Conservation (phyloP, 1,284 basidiomycete species). For the Lentinula novae-zelandiae region DNA sequence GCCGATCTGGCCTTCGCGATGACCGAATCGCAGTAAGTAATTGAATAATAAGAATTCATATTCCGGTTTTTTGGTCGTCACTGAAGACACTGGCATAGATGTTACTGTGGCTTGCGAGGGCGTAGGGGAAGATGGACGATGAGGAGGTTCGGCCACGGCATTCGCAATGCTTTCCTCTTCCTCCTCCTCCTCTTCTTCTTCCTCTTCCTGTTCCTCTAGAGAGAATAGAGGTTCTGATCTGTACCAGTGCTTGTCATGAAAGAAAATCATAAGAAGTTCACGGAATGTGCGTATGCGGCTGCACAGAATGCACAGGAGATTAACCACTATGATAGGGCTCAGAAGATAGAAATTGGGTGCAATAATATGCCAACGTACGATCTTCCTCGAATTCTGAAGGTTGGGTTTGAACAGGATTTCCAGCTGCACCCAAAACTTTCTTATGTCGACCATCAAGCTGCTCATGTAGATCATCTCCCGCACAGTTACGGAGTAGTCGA, state of each 20-base stretch:
- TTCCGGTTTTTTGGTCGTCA: slow-evolving; percentile 63
- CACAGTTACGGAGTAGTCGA: slow-evolving; percentile 81
- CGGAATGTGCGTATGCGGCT: slow-evolving; percentile 87
- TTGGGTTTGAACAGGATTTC: slow-evolving; percentile 58
- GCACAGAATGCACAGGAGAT: slow-evolving; percentile 87
- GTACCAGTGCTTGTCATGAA: slow-evolving; percentile 88
- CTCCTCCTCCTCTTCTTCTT: slow-evolving; percentile 41
- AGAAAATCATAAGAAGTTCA: slow-evolving; percentile 92
- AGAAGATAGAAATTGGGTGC: slow-evolving; percentile 5
- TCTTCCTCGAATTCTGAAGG: slow-evolving; percentile 86
- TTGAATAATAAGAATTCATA: slow-evolving; percentile 95
- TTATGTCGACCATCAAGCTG: slow-evolving; percentile 68
- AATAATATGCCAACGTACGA: slow-evolving; percentile 44
- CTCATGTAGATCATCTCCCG: slow-evolving; percentile 87
- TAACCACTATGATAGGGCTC: slow-evolving; percentile 60
- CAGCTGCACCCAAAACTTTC: slow-evolving; percentile 79
- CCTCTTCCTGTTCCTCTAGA: slow-evolving; percentile 69
- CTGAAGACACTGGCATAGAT: slow-evolving; percentile 40
- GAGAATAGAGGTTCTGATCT: slow-evolving; percentile 64
- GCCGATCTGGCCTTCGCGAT: slow-evolving; percentile 91
- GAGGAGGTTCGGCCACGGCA: slow-evolving; percentile 16
- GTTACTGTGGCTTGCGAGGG: slow-evolving; percentile 59
- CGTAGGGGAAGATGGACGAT: slow-evolving; percentile 46
- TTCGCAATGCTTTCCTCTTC: slow-evolving; percentile 25
- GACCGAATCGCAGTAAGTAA: slow-evolving; percentile 92